Conservation (phyloP, 2,329 filamentous ascomycete species). For the Colletotrichum limetticola region DNA sequence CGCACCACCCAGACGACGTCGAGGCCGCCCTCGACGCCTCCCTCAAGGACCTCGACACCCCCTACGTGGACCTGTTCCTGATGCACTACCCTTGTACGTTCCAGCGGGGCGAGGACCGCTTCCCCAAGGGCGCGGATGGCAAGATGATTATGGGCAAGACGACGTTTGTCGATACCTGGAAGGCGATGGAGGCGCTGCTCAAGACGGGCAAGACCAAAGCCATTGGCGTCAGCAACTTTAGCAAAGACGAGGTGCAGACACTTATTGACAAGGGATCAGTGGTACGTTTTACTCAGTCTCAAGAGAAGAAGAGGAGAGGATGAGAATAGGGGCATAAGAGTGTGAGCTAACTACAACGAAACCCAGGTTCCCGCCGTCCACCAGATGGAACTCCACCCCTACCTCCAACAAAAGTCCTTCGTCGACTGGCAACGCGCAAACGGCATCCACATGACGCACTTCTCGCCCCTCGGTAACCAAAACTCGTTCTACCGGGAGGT, state of each 20-base stretch:
- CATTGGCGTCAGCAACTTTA: slow-evolving; percentile 54
- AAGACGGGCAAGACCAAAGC: slow-evolving; percentile 41
- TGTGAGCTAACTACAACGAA: not conserved
- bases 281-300: not conserved
- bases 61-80: not conserved
- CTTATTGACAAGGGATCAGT: not conserved
- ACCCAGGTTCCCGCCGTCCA: slow-evolving; percentile 43
- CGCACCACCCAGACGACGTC: slow-evolving; percentile 38
- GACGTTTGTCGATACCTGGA: slow-evolving; percentile 43
- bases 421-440: slow-evolving; percentile 39
- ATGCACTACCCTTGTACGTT: not conserved
- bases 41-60: not conserved
- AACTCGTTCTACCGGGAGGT: slow-evolving; percentile 44
- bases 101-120: not conserved
- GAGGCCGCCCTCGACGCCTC: not conserved
- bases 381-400: slow-evolving; percentile 72
- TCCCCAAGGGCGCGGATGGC: slow-evolving; percentile 36
- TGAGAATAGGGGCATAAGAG: not conserved
- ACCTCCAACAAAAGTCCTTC: slow-evolving; percentile 51
- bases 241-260: not conserved
- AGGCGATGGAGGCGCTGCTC: slow-evolving; percentile 43
- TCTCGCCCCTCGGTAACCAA: slow-evolving; percentile 46
- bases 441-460: slow-evolving; percentile 45
- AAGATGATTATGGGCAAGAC: slow-evolving; percentile 38
- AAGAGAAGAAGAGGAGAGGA: not conserved